These are phyloP conservation scores for Wallacemonas sp. DNA, from an alignment of 208 protist species.

Conservation along the genomic window DNA sequence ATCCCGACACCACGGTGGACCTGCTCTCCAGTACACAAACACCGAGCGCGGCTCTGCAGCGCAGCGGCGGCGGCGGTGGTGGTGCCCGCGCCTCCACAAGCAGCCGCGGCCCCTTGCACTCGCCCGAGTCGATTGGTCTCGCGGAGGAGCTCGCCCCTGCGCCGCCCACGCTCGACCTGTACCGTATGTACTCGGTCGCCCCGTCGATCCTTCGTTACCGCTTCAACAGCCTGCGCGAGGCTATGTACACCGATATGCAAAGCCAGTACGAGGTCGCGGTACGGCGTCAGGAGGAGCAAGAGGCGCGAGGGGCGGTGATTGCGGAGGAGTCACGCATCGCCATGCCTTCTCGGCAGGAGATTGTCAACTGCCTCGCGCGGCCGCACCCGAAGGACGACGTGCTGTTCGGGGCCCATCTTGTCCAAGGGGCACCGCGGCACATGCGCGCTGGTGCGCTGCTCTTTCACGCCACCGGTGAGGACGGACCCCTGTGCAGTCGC, in stretches of 20 bases:
- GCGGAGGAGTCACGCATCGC: constrained; percentile 7
- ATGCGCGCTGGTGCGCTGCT: constrained; percentile 50
- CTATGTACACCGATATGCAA: constrained; percentile 32
- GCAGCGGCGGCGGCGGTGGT: no score
- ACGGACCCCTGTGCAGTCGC: constrained; percentile 5
- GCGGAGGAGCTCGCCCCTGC: not conserved
- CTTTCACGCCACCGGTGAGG: constrained; percentile 12
- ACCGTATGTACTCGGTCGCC: constrained; percentile 32
- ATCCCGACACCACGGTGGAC: not conserved
- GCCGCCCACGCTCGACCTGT: constrained; percentile 32
- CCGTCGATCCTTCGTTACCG: constrained; percentile 44
- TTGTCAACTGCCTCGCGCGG: constrained; percentile 31
- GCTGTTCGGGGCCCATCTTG: constrained; percentile 46
- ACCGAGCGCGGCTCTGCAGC: not conserved
- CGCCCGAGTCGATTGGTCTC: not conserved
- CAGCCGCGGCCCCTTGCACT: constrained; percentile 1
- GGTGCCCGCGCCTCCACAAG: not conserved
- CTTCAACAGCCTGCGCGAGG: constrained; percentile 35
- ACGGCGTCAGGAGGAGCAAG: constrained; percentile 25
- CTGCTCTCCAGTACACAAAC: not conserved
- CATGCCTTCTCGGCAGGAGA: constrained; percentile 22
- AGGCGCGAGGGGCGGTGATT: constrained; percentile 1
- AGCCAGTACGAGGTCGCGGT: constrained; percentile 2
- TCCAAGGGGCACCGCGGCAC: constrained; percentile 39
- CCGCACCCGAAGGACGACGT: constrained; percentile 45